Evolutionary conservation across 805 yeast genomes (phyloP), one percentile per base, ranked within the genome.

Genomic region (Metschnikowia henanensis): DNA sequence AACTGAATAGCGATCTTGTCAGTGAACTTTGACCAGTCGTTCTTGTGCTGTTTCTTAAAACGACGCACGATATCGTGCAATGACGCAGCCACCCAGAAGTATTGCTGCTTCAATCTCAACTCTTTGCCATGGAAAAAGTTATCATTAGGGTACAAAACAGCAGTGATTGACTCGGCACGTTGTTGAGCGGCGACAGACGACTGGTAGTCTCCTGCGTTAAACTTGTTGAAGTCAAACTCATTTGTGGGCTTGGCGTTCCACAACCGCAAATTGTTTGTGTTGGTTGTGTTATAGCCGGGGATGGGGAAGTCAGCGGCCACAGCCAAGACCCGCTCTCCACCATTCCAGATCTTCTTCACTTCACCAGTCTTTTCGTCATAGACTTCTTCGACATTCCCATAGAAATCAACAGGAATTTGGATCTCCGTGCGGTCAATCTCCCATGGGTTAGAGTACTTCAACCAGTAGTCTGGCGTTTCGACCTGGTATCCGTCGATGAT

Each of bases 21-120:
- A 16, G 96, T 80, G 63, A 90, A 86, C 61, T 85, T 89, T 28
- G 74, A 59, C 95, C 96, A 90, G 36, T 89, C 78, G 56, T 80
- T 75, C 55, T 77, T 77, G 51, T 70, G 68, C 42, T 82, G 65
- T 70, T 91, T 91, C 66, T 89, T 84, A 70, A 86, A 90, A 59
- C 97, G 79, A 62, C 97, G 83, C 33, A 90, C 80, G 55, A 90
- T 90, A 64, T 90, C 97, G 58, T 86, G 89, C 55, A 91, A 76
- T 13, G 96, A 87, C 26, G 97, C 97, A 39, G 95, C 83, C 41
- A 91, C 96, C 97, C 97, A 90, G 70, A 90, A 91, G 68, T 89
- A 91, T 68, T 90, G 97, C 72, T 90, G 97, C 67, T 91, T 91
- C 65, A 90, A 79, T 62, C 97, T 81, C 60, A 90, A 76, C 63